Evolutionary conservation across 805 yeast species (phyloP).

Genomic region (Saccharomycopsis schoenii): DNA sequence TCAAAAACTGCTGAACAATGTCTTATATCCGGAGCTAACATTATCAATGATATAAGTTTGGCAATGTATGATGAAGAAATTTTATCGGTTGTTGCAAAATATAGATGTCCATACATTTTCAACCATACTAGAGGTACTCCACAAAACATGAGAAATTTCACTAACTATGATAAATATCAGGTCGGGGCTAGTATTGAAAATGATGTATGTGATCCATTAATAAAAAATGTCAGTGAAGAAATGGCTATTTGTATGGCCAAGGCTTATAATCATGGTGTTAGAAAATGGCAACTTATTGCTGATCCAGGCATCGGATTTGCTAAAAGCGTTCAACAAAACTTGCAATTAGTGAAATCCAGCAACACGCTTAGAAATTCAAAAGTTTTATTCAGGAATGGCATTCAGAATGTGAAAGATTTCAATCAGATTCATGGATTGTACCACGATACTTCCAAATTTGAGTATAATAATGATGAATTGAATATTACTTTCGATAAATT

Average conservation of each 20-base stretch:
- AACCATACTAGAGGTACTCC: constrained; percentile 84
- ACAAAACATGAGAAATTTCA: constrained; percentile 53
- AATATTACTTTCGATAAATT: constrained; percentile 34
- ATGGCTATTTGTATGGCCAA: constrained; percentile 41
- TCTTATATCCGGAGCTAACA: constrained; percentile 72
- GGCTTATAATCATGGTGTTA: constrained; percentile 56
- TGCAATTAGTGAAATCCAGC: constrained; percentile 47
- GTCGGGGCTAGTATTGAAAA: not conserved
- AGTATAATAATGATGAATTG: constrained; percentile 12
- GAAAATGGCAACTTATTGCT: constrained; percentile 81
- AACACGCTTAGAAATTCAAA: constrained; percentile 41
- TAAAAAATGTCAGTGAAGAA: constrained; percentile 58
- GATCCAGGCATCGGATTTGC: constrained; percentile 98
- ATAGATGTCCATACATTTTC: constrained; percentile 62
- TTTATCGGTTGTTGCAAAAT: constrained; percentile 56
- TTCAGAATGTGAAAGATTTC: constrained; percentile 23
- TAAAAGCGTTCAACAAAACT: constrained; percentile 63
- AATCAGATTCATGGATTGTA: constrained; percentile 4
- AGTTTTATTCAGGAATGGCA: constrained; percentile 20
- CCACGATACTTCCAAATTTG: not conserved
- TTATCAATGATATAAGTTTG: constrained; percentile 83
- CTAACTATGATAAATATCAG: constrained; percentile 34
- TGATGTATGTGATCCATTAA: constrained; percentile 8
- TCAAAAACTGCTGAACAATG: constrained; percentile 62
- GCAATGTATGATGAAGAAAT: constrained; percentile 71